Evolutionary conservation across 345 rosid genomes (phyloP), one percentile per base, ranked within the genome.

Genomic region (Brassica nigra): DNA sequence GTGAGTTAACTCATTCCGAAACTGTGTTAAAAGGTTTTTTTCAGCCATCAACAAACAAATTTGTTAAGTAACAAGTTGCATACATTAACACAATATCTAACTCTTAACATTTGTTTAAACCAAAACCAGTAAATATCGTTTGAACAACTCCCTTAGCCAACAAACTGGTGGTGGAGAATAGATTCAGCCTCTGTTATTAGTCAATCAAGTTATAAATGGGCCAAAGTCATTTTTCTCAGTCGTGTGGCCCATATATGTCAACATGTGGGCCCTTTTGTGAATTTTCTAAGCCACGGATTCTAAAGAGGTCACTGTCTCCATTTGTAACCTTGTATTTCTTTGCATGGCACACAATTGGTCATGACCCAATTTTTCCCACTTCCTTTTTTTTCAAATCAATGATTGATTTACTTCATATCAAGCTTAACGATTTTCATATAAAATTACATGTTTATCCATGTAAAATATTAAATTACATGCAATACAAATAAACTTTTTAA

Each of bases 231-330:
- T 30, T 30, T 10, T 18, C 23, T 44, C 10, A 47, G 34, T 15
- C 54, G 0, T 37, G 71, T 79, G 79, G 37, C 78, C 79, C 79
- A 74, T 68, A 74, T 28, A 28, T 49, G 27, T 74, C 71, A 37
- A 74, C 39, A 75, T 39, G 75, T 61, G 64, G 75, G 61, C 2
- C 83, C 76, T 16, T 75, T 31, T 29, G 44, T 64, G 4, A 70
- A 64, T n/a, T 37, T 49, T 63, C n/a, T 29, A 55, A 70, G 83
- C 80, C 83, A 80, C 76, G 67, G 55, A 75, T 75, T 9, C 68
- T 1, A 0, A 4, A 54, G 33, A 36, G 71, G 73, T 70, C 80
- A 66, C 72, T 54, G 14, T 59, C 18, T n/a, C 34, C 20, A 71
- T 70, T 66, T 65, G 61, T 44, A 66, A 2, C 83, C 80, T 64